Base-by-base conservation (phyloP, 495 filamentous ascomycete species). In the Penicillium angulare region DNA sequence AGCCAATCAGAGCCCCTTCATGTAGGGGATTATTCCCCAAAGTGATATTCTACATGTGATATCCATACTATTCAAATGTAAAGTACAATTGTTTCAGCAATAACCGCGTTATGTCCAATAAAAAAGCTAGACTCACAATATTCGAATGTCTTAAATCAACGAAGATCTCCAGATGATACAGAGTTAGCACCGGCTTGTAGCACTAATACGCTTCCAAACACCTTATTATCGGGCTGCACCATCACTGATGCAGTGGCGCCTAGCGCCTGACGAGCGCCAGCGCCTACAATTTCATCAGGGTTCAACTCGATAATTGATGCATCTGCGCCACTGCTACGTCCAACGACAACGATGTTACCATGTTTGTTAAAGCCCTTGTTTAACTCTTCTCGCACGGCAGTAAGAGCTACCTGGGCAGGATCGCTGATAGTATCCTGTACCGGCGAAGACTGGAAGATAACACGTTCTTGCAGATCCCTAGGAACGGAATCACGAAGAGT, bases 301-400 rank as follows among this genome's bases (percentile, higher is more conserved):
- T 58, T 41, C 3, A 39, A 15, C 0, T 47, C 45, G 4, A 59
- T 26, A 8, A 53, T 44, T 13, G 57, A 17, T 8, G 60, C 58
- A 8, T 61, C 49, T 22, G 52, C 35, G 27, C 48, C 50, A 61
- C 66, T 64, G 10, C 77, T 75, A 10, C 88, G 75, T 0, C 90
- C 91, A 2, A 95, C 70, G 1, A 97, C 76, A 3, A 96, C 70
- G 17, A 96, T 72, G 62, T 92, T 89, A 2, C 90, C 89, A 1
- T 86, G 82, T 49, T 92, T 95, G 53, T 76, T 76, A 0, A 76
- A 66, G 24, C 75, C 76, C 36, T 80, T 79, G 0, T 79, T 80
- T 4, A 92, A 74, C 49, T 87, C 85, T 20, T 77, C 68, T 31
- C 78, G 74, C 0, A 86, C 86, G 17, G 50, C 38, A 8, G 54